Base-by-base conservation (phyloP, 257 asterid genomes). In the Pogostemon cablin region DNA sequence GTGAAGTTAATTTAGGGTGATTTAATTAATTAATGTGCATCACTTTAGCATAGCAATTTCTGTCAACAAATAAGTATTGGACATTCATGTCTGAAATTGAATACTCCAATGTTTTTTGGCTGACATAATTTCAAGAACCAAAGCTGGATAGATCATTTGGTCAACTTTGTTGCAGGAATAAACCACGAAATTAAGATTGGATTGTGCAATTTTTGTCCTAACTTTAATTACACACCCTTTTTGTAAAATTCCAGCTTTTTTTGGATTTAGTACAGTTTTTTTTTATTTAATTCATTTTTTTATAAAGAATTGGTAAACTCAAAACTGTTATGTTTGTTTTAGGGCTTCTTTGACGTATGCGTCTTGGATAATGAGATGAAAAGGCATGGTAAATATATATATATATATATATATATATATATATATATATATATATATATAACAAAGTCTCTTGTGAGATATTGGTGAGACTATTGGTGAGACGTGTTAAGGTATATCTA, bases 131-230 rank as follows among this genome's bases (percentile, higher is more conserved):
- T 58, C 64, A 69, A 59, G 74, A 65, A 78, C 55, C 82, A 65
- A 78, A 58, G 77, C 79, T 41, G 63, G 57, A 67, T 55, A 73
- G 70, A 25, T 78, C 64, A 46, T 74, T 78, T 69, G 73, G 79
- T 78, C 82, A 78, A 78, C 79, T 74, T 49, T 56, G 67, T 42
- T 54, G 72, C 78, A 68, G 68, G 38, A 43, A 43, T 8, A 43
- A 43, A 43, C 48, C 35, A 49, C 7, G 38, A 46, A 65, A 64
- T 48, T 3, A 17, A 65, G 72, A 47, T 20, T 4, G 61, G 53
- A 50, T 65, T 40, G 15, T 58, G 69, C 76, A 76, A 52, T 70
- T 55, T 40, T 38, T 76, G 62, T 69, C 75, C 64, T 70, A 10
- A 65, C 76, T 76, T 47, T 58, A 48, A 25, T 25, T 25, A 25